phyloP scores from a whole-genome alignment of 441 rosid genomes.

The Gossypium trilobum region DNA sequence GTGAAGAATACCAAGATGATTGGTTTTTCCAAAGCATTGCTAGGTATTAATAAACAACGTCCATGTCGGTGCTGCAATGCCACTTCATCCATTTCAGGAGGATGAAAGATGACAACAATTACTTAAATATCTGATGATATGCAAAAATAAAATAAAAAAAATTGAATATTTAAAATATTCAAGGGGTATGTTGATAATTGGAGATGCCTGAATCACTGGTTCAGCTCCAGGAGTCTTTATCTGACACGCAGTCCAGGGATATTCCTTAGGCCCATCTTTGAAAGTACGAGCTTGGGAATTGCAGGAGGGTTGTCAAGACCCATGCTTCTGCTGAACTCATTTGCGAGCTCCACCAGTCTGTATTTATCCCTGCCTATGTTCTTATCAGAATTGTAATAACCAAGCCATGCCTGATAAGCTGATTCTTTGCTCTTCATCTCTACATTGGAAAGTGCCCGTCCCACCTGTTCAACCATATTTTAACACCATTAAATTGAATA shows the following conservation, averaged over 20 bases:
- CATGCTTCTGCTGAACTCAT: slow-evolving; percentile 78
- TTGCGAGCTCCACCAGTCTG: slow-evolving; percentile 71
- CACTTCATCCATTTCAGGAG: neutral
- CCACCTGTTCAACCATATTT: neutral
- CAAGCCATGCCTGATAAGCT: slow-evolving; percentile 92
- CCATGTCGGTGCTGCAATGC: neutral
- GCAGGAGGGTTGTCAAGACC: slow-evolving; percentile 76
- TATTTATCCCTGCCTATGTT: slow-evolving; percentile 49
- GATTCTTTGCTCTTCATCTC: slow-evolving; percentile 73
- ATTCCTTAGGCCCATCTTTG: slow-evolving; percentile 69
- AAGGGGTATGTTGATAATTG: neutral
- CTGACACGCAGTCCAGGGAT: neutral
- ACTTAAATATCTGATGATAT: neutral
- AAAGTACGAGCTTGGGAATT: slow-evolving; percentile 51
- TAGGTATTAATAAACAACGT: neutral
- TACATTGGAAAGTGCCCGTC: slow-evolving; percentile 41
- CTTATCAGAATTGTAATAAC: slow-evolving; percentile 80
- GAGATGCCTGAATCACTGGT: neutral
- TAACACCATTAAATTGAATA: neutral
- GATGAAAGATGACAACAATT: neutral
- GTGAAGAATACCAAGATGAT: neutral
- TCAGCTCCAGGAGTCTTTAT: neutral
- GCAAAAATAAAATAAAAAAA: neutral
- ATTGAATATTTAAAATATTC: neutral
- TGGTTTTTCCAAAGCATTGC: neutral